phyloP scores from a whole-genome alignment of 2,329 filamentous ascomycete genomes.

The Podosphaera fusca region DNA sequence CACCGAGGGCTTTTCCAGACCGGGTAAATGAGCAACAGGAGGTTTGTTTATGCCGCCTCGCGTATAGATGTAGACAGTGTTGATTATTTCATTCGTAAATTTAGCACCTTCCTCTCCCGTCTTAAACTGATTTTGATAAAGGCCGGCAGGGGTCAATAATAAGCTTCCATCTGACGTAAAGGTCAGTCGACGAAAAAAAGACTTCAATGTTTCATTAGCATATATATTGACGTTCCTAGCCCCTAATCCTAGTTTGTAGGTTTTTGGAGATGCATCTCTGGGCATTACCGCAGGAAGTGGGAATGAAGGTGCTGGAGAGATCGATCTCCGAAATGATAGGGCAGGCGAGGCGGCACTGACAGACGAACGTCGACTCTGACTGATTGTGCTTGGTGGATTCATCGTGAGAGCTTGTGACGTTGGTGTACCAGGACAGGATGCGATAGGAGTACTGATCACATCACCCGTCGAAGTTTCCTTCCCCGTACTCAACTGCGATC shows the following conservation, averaged over 20 bases:
- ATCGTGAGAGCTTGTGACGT: constrained; percentile 76
- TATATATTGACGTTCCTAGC: constrained; percentile 78
- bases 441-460: constrained; percentile 55
- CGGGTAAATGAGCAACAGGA: constrained; percentile 80
- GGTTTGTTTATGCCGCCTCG: constrained; percentile 91
- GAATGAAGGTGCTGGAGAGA: constrained; percentile 79
- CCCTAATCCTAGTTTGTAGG: constrained; percentile 31
- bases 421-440: constrained; percentile 83
- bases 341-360: constrained; percentile 45
- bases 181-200: constrained; percentile 81
- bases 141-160: constrained; percentile 80
- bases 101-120: constrained; percentile 42
- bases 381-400: constrained; percentile 78
- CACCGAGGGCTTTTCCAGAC: constrained; percentile 94
- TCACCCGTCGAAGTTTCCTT: constrained; percentile 21
- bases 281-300: constrained; percentile 90
- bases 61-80: constrained; percentile 97
- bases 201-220: constrained; percentile 88
- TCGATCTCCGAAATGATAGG: constrained; percentile 59
- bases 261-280: constrained; percentile 66
- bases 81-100: constrained; percentile 64
- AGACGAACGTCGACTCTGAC: constrained; percentile 82
- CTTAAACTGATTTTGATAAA: constrained; percentile 63
- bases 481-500: constrained; percentile 35
- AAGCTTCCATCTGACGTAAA: constrained; percentile 92